Evolutionary conservation across 164 flowering plant species (phyloP).

Genomic region (Pachysandra terminalis): DNA sequence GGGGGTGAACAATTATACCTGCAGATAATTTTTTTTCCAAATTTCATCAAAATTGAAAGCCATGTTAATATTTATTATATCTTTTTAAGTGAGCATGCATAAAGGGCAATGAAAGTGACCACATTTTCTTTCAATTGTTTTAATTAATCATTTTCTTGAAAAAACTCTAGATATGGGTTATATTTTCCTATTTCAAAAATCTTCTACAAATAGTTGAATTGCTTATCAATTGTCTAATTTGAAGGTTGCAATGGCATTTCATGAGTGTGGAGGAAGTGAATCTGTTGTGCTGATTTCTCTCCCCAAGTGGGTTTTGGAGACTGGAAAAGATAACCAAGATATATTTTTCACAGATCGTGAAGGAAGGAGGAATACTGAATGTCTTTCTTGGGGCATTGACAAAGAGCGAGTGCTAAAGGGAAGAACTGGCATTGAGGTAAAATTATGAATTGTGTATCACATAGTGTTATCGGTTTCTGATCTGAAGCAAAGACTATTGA

Average conservation of each 20-base stretch:
- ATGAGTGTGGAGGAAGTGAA: slow-evolving; percentile 66
- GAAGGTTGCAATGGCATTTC: slow-evolving; percentile 91
- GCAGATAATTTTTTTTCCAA: no score
- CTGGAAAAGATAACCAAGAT: slow-evolving; percentile 73
- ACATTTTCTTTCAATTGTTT: slow-evolving; percentile 1
- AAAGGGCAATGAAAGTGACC: background rate
- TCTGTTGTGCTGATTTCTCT: slow-evolving; percentile 55
- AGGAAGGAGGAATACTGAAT: slow-evolving; percentile 77
- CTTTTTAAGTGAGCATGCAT: slow-evolving; percentile 1
- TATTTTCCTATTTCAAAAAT: background rate
- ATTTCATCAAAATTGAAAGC: no score
- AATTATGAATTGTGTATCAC: background rate
- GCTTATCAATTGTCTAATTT: slow-evolving; percentile 8
- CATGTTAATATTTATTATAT: no score
- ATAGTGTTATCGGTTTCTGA: background rate
- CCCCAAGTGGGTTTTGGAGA: slow-evolving; percentile 85
- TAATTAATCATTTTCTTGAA: background rate
- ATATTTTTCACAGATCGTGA: slow-evolving; percentile 88
- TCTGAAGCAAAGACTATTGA: background rate
- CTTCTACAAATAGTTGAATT: slow-evolving; percentile 2
- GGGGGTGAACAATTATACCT: no score
- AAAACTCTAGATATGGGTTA: background rate
- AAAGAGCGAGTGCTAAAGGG: slow-evolving; percentile 77
- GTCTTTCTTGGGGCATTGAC: slow-evolving; percentile 84
- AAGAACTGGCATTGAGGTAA: slow-evolving; percentile 87